Conservation (phyloP, 2,329 filamentous ascomycete genomes). For the Alternaria brassicicola region DNA sequence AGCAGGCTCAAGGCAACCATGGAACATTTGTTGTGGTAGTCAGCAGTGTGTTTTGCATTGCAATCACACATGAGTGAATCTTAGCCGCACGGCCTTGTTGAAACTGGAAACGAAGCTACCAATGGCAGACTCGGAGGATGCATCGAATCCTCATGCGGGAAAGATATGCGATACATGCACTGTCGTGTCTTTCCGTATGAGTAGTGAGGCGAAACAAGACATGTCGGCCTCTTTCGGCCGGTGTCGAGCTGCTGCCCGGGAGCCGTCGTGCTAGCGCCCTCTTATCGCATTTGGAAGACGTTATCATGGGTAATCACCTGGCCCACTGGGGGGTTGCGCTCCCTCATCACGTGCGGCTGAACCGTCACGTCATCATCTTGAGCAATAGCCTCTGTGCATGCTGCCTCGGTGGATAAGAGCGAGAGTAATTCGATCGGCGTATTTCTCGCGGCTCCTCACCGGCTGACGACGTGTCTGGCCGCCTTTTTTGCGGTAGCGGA, state of each 20-base stretch:
- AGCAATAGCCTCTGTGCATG: not conserved
- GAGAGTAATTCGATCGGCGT: not conserved
- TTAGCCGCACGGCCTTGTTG: not conserved
- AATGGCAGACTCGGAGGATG: not conserved
- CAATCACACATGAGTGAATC: no score
- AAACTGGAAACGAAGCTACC: not conserved
- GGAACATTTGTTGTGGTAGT: not conserved
- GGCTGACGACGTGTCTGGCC: slow-evolving; percentile 7
- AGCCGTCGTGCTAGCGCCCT: not conserved
- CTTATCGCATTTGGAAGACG: slow-evolving; percentile 5
- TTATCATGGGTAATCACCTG: slow-evolving; percentile 9
- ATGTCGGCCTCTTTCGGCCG: slow-evolving; percentile 2
- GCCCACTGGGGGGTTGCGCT: not conserved
- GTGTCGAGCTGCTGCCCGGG: not conserved
- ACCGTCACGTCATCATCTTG: slow-evolving; percentile 9
- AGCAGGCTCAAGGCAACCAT: no score
- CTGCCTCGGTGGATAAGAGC: not conserved
- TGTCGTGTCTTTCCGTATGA: not conserved
- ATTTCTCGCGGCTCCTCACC: slow-evolving; percentile 1
- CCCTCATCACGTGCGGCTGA: slow-evolving; percentile 2
- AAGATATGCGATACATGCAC: not conserved
- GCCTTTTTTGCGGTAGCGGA: not conserved
- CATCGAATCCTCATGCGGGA: not conserved
- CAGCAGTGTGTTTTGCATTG: not conserved
- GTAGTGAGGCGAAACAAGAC: slow-evolving; percentile 6